Conservation (phyloP, 108 stramenopile species). For the Hondaea fermentalgiana region DNA sequence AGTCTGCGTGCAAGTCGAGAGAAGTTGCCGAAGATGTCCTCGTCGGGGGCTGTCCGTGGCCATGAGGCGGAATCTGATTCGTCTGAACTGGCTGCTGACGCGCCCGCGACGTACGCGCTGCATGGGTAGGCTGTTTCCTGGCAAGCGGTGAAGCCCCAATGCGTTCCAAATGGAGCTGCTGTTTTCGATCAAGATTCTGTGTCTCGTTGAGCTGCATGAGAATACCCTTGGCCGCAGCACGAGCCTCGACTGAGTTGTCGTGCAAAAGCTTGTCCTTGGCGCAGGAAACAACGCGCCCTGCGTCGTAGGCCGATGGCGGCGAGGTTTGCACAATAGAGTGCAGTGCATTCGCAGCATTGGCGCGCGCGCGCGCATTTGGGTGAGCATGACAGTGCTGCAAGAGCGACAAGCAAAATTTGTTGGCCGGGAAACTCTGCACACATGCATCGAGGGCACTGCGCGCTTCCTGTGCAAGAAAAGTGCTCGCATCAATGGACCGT, state of each 20-base stretch:
- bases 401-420: background rate
- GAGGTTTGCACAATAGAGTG: background rate
- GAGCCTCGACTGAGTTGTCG: background rate
- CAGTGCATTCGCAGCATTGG: background rate
- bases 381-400: background rate
- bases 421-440: background rate
- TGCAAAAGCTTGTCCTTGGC: constrained; percentile 17
- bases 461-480: background rate
- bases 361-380: background rate
- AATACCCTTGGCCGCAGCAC: background rate
- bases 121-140: background rate
- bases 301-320: background rate
- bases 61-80: background rate
- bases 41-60: too few relatives aligned
- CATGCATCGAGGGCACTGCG: background rate
- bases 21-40: background rate
- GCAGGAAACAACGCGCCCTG: background rate
- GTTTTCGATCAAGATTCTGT: background rate
- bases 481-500: background rate
- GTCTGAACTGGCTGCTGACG: background rate
- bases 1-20: background rate
- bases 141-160: background rate
- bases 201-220: background rate
- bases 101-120: background rate
- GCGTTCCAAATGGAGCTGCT: background rate